These are phyloP conservation scores for Porodaedalea pini DNA, from an alignment of 1,284 basidiomycete genomes.

Conservation along the genomic window DNA sequence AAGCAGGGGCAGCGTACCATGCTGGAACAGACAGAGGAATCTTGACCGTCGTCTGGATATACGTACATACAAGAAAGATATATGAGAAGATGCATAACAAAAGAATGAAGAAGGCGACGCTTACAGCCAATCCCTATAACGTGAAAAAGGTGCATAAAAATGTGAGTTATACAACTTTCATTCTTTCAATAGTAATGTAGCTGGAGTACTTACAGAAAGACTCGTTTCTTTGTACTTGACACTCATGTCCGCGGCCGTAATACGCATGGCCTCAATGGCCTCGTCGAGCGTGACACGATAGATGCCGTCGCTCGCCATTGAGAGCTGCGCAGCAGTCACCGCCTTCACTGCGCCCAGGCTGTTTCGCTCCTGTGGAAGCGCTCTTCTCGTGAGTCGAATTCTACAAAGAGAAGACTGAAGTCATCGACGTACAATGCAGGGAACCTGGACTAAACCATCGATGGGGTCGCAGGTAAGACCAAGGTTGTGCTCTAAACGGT, in stretches of 20 bases:
- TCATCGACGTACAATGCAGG: constrained; percentile 73
- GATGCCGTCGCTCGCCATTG: constrained; percentile 85
- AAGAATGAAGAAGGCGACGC: constrained; percentile 24
- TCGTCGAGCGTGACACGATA: constrained; percentile 90
- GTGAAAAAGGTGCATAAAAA: background rate
- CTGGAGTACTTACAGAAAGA: constrained; percentile 60
- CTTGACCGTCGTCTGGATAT: constrained; percentile 37
- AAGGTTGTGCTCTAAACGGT: constrained; percentile 69
- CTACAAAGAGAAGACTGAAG: constrained; percentile 7
- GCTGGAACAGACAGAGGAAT: constrained; percentile 42
- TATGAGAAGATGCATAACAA: background rate
- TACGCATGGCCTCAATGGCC: constrained; percentile 92
- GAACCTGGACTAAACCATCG: constrained; percentile 90
- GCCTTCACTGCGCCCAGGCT: constrained; percentile 88
- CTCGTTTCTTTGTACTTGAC: constrained; percentile 92
- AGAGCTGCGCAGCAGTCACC: constrained; percentile 89
- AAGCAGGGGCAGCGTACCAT: constrained; percentile 27
- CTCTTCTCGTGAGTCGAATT: background rate
- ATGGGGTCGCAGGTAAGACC: constrained; percentile 92
- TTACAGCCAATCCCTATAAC: constrained; percentile 63
- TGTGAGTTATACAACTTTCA: background rate
- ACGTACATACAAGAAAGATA: constrained; percentile 8
- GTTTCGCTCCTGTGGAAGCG: constrained; percentile 64
- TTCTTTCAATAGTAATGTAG: background rate
- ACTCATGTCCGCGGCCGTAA: constrained; percentile 87